Conservation (phyloP, 768 basidiomycete genomes). For the Pleurotus citrinopileatus region DNA sequence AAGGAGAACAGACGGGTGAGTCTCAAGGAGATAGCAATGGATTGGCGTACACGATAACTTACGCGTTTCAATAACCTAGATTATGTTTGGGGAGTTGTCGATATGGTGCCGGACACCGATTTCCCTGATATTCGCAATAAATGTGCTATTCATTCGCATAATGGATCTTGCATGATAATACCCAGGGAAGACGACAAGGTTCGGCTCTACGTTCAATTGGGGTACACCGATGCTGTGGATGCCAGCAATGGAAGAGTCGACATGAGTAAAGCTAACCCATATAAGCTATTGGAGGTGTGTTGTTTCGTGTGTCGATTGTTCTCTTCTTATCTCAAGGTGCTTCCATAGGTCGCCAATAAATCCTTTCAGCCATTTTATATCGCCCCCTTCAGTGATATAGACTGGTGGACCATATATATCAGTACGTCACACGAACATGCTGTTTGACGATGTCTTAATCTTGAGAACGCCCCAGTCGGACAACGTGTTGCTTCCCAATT, state of each 20-base stretch:
- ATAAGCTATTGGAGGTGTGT: slow-evolving; percentile 51
- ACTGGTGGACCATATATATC: slow-evolving; percentile 76
- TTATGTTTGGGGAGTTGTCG: slow-evolving; percentile 82
- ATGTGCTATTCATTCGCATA: slow-evolving; percentile 63
- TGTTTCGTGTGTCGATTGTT: neutral
- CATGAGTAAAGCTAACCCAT: slow-evolving; percentile 46
- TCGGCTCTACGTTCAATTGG: slow-evolving; percentile 69
- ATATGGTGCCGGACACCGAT: slow-evolving; percentile 65
- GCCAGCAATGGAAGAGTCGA: slow-evolving; percentile 48
- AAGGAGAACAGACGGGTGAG: slow-evolving; percentile 62
- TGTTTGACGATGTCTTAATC: neutral
- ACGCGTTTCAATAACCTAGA: slow-evolving; percentile 27
- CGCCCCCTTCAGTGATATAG: slow-evolving; percentile 41
- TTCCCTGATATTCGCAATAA: slow-evolving; percentile 76
- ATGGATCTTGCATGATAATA: slow-evolving; percentile 71
- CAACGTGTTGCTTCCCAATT: slow-evolving; percentile 70
- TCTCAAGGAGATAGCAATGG: neutral
- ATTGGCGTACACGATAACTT: neutral
- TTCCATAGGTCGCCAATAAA: slow-evolving; percentile 47
- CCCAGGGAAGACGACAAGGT: slow-evolving; percentile 69
- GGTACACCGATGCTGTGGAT: slow-evolving; percentile 43
- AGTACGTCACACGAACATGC: slow-evolving; percentile 36
- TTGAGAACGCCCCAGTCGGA: slow-evolving; percentile 43
- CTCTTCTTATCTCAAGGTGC: neutral
- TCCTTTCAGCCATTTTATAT: slow-evolving; percentile 57